A percentile compares a stretch with the other conserved stretches of the same genome.
Conservation (phyloP, 1,284 basidiomycete species). For the Anthracocystis panici-leucophaei region DNA sequence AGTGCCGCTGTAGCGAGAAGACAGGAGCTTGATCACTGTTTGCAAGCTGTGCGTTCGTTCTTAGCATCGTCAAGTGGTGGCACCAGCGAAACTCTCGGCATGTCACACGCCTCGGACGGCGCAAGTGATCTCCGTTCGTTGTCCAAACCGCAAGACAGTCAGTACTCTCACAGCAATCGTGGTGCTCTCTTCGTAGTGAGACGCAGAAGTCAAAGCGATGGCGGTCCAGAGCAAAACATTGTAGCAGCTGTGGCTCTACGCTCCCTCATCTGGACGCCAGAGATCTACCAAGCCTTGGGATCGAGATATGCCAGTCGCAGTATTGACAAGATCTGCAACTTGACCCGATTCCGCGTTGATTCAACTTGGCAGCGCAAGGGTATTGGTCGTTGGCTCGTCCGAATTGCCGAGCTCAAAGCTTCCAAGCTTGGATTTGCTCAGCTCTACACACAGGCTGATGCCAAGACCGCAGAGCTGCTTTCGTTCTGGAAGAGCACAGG, state of each 20-base stretch:
- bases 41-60: slow-evolving; percentile 23
- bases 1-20: slow-evolving; percentile 4
- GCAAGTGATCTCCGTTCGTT: slow-evolving; percentile 35
- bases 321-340: slow-evolving; percentile 47
- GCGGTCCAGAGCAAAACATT: slow-evolving; percentile 4
- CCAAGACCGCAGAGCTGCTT: slow-evolving; percentile 15
- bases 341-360: slow-evolving; percentile 34
- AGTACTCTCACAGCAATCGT: slow-evolving; percentile 45
- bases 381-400: slow-evolving; percentile 48
- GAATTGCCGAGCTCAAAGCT: slow-evolving; percentile 40
- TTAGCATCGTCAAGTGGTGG: background rate
- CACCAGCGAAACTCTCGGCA: background rate
- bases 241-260: slow-evolving; percentile 43
- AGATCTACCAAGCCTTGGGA: slow-evolving; percentile 48
- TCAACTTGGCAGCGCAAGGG: slow-evolving; percentile 34
- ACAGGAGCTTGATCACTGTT: slow-evolving; percentile 15
- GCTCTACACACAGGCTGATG: slow-evolving; percentile 36
- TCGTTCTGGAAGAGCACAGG: slow-evolving; percentile 31
- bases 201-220: slow-evolving; percentile 6
- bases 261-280: slow-evolving; percentile 51
- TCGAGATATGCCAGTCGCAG: slow-evolving; percentile 46
- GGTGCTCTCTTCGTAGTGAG: slow-evolving; percentile 42
- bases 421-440: slow-evolving; percentile 43
- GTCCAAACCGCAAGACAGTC: slow-evolving; percentile 36
- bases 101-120: background rate